Evolutionary conservation across 768 basidiomycete genomes (phyloP), one percentile per base, ranked within the genome.

Genomic region (Kwoniella botswanensis): DNA sequence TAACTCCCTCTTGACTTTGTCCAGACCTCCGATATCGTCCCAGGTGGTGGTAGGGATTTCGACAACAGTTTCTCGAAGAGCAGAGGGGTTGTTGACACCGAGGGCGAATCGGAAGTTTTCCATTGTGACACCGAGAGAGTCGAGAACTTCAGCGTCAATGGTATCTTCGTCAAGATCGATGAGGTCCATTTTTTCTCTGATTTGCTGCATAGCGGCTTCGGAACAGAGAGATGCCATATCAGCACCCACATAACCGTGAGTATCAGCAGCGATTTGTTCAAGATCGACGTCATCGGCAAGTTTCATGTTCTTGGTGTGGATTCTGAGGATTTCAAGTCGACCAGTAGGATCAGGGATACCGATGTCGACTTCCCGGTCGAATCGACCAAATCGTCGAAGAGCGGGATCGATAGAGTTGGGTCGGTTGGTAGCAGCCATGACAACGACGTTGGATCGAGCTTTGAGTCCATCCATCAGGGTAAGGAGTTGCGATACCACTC

Each of bases 301-400:
- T 85, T 98, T 99, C 97, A 99, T 98, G 86, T 99, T 98, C 90
- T 98, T 98, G 68, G 97, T 98, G 87, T 98, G 97, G 72, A 99
- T 98, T 63, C 96, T 92, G 72, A 98, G 91, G 80, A 98, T 99
- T 83, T 99, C 97, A 56, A 98, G 89, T 85, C 97, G 96, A 66
- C 97, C 97, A 70, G 96, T 98, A 0, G 97, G 97, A 85, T 99
- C 97, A 55, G 97, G 97, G 76, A 99, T 98, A 80, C 97, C 94
- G 73, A 99, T 99, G 85, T 99, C 97, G 76, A 99, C 92, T 86
- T 99, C 97, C 82, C 97, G 92, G 86, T 99, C 97, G 85, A 99
- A 99, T 67, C 97, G 93, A 83, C 97, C 97, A 85, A 98, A 98
- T 72, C 97, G 95, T 82, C 97, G 90, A 60, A 99, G 92, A 42